A percentile compares a stretch with the other conserved stretches of the same genome.
Conservation (phyloP, 306 rosid genomes). For the Fragaria nilgerrensis region DNA sequence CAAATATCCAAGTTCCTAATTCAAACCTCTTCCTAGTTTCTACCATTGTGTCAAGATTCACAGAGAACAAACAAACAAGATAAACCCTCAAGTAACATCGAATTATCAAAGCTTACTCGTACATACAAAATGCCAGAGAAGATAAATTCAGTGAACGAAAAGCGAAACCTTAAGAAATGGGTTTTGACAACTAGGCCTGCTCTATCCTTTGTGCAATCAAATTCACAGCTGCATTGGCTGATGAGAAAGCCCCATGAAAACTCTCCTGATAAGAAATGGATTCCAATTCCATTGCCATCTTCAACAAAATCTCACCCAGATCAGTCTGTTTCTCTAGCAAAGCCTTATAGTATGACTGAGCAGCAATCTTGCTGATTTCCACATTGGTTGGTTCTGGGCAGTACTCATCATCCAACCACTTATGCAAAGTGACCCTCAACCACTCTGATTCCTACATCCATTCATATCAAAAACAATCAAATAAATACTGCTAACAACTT, state of each 20-base stretch:
- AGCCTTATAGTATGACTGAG: slow-evolving; percentile 62
- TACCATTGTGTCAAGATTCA: neutral
- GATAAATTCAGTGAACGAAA: neutral
- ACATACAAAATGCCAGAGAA: neutral
- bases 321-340: slow-evolving; percentile 63
- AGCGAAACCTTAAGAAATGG: neutral
- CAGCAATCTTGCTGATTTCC: slow-evolving; percentile 89
- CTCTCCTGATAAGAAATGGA: slow-evolving; percentile 85
- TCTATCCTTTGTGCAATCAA: slow-evolving; percentile 69
- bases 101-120: neutral
- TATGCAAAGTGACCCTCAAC: slow-evolving; percentile 74
- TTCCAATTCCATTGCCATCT: slow-evolving; percentile 65
- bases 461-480: neutral
- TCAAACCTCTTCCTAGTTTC: neutral
- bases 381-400: slow-evolving; percentile 88
- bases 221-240: slow-evolving; percentile 91
- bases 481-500: neutral
- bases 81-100: neutral
- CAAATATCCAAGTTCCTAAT: neutral
- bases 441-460: slow-evolving; percentile 84
- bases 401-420: slow-evolving; percentile 96
- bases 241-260: slow-evolving; percentile 90
- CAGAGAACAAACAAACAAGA: neutral
- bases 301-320: slow-evolving; percentile 74
- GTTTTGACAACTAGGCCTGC: slow-evolving; percentile 21